These are phyloP conservation scores for Bjerkandera adusta DNA, from an alignment of 1,284 basidiomycete genomes.

Conservation along the genomic window DNA sequence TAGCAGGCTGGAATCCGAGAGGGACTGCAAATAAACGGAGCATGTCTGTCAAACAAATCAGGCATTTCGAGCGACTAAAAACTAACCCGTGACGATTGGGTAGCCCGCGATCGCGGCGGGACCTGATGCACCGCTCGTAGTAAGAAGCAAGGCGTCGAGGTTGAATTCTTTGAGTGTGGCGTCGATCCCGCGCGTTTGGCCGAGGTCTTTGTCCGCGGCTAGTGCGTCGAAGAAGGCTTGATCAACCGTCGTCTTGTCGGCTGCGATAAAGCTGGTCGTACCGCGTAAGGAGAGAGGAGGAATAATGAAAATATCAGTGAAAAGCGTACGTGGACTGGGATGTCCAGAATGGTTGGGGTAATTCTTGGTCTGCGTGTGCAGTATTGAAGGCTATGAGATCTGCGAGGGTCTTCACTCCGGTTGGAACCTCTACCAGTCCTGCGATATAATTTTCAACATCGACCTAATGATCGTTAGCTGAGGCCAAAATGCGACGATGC, in stretches of 20 bases:
- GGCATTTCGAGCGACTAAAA: not conserved
- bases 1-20: constrained; percentile 43
- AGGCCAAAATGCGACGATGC: not conserved
- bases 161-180: constrained; percentile 38
- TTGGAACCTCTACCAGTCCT: constrained; percentile 33
- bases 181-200: constrained; percentile 43
- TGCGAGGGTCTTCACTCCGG: constrained; percentile 34
- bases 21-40: constrained; percentile 34
- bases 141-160: constrained; percentile 44
- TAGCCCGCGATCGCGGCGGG: constrained; percentile 42
- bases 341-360: constrained; percentile 37
- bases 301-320: not conserved
- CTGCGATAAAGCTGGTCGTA: constrained; percentile 34
- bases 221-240: constrained; percentile 39
- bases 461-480: constrained; percentile 21
- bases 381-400: constrained; percentile 44
- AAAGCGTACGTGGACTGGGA: constrained; percentile 39
- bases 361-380: constrained; percentile 39
- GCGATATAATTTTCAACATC: constrained; percentile 35
- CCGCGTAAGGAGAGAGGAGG: not conserved
- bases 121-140: constrained; percentile 30
- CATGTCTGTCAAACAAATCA: constrained; percentile 2
- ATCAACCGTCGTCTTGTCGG: constrained; percentile 35
- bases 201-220: constrained; percentile 34
- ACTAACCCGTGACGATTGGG: constrained; percentile 37